Conservation (phyloP, 768 basidiomycete genomes). For the Psilocybe cyanescens region DNA sequence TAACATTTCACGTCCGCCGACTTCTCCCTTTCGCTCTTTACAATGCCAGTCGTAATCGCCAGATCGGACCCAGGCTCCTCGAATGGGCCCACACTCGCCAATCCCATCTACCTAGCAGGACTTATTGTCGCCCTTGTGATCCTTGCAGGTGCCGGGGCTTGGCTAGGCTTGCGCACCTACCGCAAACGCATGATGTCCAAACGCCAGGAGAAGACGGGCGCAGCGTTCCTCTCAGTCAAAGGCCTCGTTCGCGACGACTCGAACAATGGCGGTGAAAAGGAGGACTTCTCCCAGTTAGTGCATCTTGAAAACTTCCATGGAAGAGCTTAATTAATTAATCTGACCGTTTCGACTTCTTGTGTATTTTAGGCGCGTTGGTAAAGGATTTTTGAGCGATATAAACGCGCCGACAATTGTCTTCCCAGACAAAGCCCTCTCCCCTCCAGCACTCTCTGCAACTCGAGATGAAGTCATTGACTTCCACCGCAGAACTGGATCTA, state of each 20-base stretch:
- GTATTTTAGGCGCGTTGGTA: slow-evolving; percentile 17
- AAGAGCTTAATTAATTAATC: not conserved
- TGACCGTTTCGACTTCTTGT: not conserved
- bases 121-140: slow-evolving; percentile 50
- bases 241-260: slow-evolving; percentile 43
- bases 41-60: slow-evolving; percentile 13
- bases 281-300: slow-evolving; percentile 24
- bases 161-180: slow-evolving; percentile 45
- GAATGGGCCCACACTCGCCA: slow-evolving; percentile 18
- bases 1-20: slow-evolving; percentile 5
- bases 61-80: slow-evolving; percentile 17
- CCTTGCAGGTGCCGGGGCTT: slow-evolving; percentile 39
- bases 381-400: slow-evolving; percentile 43
- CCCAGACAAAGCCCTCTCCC: slow-evolving; percentile 52
- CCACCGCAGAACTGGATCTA: slow-evolving; percentile 43
- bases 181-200: slow-evolving; percentile 42
- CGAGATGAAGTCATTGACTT: slow-evolving; percentile 47
- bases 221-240: slow-evolving; percentile 52
- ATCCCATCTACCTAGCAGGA: slow-evolving; percentile 50
- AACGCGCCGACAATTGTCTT: slow-evolving; percentile 52
- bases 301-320: slow-evolving; percentile 4
- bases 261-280: slow-evolving; percentile 21
- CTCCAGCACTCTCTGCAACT: slow-evolving; percentile 28
- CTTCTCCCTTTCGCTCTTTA: slow-evolving; percentile 2
- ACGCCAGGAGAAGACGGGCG: slow-evolving; percentile 38